Percentiles rank a stretch among this genome's conserved stretches.
Conservation (phyloP, 139 green algal species). For the Edaphochlamys debaryana region DNA sequence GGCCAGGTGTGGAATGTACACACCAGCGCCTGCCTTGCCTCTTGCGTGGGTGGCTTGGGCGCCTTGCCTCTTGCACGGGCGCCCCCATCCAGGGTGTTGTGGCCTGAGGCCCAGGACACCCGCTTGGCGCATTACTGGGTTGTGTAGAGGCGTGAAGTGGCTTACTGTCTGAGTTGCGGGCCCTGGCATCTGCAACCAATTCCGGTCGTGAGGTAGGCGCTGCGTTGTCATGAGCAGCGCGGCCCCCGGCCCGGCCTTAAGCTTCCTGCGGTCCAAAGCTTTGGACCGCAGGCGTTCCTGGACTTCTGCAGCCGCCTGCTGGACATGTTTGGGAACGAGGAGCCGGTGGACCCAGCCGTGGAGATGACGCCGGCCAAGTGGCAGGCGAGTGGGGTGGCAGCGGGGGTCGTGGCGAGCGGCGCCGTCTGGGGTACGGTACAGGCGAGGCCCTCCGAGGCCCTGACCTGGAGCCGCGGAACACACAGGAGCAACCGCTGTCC, state of each 20-base stretch:
- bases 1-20: too few species aligned
- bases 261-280: too few species aligned
- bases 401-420: too few species aligned
- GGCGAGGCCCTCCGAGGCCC: too few species aligned
- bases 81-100: not conserved
- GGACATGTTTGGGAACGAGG: not conserved
- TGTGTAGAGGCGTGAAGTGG: too few species aligned
- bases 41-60: too few species aligned
- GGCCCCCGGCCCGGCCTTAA: not conserved
- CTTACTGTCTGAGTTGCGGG: not conserved
- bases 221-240: not conserved
- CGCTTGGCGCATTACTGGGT: too few species aligned
- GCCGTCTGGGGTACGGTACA: too few species aligned
- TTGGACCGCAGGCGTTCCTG: not conserved
- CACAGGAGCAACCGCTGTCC: too few species aligned
- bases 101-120: not conserved
- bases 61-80: too few species aligned
- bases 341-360: not conserved
- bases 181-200: not conserved
- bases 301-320: slow-evolving; percentile 5
- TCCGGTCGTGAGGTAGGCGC: too few species aligned
- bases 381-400: not conserved
- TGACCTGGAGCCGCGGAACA: too few species aligned
- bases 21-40: not conserved
- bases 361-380: slow-evolving; percentile 12